Conservation (phyloP, 2,329 filamentous ascomycete genomes). For the Aureobasidium pullulans region DNA sequence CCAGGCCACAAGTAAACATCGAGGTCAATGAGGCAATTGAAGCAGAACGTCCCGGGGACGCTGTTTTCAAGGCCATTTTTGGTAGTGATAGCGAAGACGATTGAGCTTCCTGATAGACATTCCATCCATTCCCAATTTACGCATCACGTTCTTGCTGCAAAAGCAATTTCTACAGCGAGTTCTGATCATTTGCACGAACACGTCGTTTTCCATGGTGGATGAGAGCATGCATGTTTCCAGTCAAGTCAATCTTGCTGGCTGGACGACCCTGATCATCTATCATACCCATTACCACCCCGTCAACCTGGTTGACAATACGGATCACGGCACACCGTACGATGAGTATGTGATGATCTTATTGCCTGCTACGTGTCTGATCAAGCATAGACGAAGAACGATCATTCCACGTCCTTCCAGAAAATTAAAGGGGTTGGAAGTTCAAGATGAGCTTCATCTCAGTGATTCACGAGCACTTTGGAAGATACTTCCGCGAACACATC, state of each 20-base stretch:
- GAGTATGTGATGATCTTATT: background rate
- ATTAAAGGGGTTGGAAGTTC: background rate
- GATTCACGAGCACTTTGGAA: background rate
- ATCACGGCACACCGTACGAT: background rate
- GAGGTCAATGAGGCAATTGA: conserved; percentile 75
- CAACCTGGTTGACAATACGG: background rate
- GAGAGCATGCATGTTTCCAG: background rate
- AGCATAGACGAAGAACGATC: background rate
- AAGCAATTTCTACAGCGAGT: too few relatives aligned
- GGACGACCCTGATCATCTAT: background rate
- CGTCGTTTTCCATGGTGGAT: background rate
- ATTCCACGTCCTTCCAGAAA: background rate
- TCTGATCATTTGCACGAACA: too few relatives aligned
- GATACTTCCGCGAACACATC: background rate
- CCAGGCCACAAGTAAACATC: conserved; percentile 49
- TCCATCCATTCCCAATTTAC: background rate
- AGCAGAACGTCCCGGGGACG: conserved; percentile 64
- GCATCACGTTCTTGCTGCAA: too few relatives aligned
- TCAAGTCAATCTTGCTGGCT: too few relatives aligned
- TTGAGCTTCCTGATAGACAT: background rate
- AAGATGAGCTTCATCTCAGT: background rate
- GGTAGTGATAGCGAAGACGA: conserved; percentile 57
- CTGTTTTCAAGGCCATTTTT: conserved; percentile 88
- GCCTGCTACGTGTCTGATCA: background rate
- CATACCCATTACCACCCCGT: background rate